Percentiles rank a stretch among this genome's conserved stretches.
Evolutionary conservation across 2,329 filamentous ascomycete species (phyloP).

Genomic region (Phoma sp.): DNA sequence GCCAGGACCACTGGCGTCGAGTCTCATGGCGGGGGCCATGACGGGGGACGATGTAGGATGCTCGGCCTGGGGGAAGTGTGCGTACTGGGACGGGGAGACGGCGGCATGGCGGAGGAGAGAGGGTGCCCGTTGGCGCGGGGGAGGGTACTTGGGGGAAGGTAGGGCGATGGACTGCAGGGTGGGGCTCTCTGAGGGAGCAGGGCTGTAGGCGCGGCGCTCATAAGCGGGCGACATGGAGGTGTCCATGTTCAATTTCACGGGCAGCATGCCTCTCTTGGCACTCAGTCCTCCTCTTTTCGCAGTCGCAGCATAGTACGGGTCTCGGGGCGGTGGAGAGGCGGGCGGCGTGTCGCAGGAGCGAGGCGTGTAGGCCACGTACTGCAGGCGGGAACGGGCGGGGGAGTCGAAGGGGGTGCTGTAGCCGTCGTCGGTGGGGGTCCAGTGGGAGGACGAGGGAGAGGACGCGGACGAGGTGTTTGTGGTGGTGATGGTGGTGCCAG

Average conservation of each 20-base stretch:
- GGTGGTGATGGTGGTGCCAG: slow-evolving; percentile 19
- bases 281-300: slow-evolving; percentile 14
- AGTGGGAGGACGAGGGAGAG: slow-evolving; percentile 1
- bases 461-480: too few relatives aligned
- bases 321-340: slow-evolving; percentile 39
- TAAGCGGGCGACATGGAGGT: slow-evolving; percentile 29
- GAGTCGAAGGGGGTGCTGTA: slow-evolving; percentile 16
- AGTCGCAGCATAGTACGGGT: slow-evolving; percentile 21
- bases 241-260: slow-evolving; percentile 41
- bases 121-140: slow-evolving; percentile 51
- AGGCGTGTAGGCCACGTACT: slow-evolving; percentile 34
- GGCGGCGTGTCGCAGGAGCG: slow-evolving; percentile 41
- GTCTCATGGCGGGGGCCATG: slow-evolving; percentile 30
- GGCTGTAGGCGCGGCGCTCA: slow-evolving; percentile 38
- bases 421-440: slow-evolving; percentile 13
- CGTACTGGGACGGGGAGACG: slow-evolving; percentile 37
- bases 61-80: slow-evolving; percentile 27
- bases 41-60: slow-evolving; percentile 35
- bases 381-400: slow-evolving; percentile 19
- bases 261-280: slow-evolving; percentile 22
- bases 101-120: slow-evolving; percentile 48
- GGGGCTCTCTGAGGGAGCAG: slow-evolving; percentile 40
- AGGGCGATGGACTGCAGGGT: slow-evolving; percentile 34
- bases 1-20: slow-evolving; percentile 33
- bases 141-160: slow-evolving; percentile 52